Conservation (phyloP, 2,329 filamentous ascomycete genomes). For the Beauveria medogensis region DNA sequence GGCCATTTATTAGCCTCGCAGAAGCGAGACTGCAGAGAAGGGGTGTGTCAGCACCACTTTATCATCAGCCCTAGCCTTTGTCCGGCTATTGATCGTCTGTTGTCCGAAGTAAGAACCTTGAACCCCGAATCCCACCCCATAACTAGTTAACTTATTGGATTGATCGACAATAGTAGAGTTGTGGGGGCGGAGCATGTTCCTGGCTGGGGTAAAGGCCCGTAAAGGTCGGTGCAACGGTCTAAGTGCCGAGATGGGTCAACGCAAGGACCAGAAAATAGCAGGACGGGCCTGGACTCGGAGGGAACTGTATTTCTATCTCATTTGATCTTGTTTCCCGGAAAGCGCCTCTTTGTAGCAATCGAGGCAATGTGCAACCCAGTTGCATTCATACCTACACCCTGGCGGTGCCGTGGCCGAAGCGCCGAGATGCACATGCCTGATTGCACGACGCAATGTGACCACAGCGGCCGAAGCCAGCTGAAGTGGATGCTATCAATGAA, state of each 20-base stretch:
- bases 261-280: not conserved
- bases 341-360: no score
- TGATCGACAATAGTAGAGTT: constrained; percentile 1
- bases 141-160: not conserved
- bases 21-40: no score
- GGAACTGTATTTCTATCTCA: no score
- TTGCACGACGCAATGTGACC: not conserved
- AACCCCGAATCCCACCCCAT: not conserved
- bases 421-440: not conserved
- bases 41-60: not conserved
- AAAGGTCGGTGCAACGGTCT: not conserved
- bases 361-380: no score
- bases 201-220: constrained; percentile 8
- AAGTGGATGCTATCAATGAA: not conserved
- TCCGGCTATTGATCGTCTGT: not conserved
- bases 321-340: no score
- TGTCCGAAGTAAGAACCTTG: not conserved
- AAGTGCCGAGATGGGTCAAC: not conserved
- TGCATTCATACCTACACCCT: no score
- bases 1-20: no score
- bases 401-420: not conserved
- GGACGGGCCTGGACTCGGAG: not conserved
- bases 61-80: not conserved
- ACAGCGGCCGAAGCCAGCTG: not conserved
- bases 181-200: constrained; percentile 5